Conservation (phyloP, 192 early-diverging fungal genomes). For the Backusella australiensis region DNA sequence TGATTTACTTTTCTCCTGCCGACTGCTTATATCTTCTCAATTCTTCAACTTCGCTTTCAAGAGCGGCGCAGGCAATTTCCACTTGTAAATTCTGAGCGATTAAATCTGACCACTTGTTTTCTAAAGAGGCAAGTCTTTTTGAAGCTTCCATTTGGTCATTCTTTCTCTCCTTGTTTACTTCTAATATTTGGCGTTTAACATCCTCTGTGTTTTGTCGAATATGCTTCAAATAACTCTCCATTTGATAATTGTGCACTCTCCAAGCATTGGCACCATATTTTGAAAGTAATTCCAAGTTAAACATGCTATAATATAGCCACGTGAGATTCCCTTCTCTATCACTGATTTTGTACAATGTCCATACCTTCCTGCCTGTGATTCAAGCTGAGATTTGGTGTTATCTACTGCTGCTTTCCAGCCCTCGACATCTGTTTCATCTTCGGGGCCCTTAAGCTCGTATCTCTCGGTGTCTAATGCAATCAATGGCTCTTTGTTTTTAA, state of each 20-base stretch:
- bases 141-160: slow-evolving; percentile 49
- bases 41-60: slow-evolving; percentile 45
- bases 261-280: slow-evolving; percentile 58
- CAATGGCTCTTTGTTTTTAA: slow-evolving; percentile 45
- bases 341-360: background rate
- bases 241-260: slow-evolving; percentile 56
- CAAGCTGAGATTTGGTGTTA: slow-evolving; percentile 52
- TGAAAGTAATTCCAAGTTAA: slow-evolving; percentile 50
- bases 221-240: slow-evolving; percentile 40
- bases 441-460: slow-evolving; percentile 46
- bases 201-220: slow-evolving; percentile 42
- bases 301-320: slow-evolving; percentile 17
- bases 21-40: slow-evolving; percentile 38
- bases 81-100: slow-evolving; percentile 52
- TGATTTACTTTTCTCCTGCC: background rate
- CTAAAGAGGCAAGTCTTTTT: slow-evolving; percentile 37
- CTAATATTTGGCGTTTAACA: slow-evolving; percentile 39
- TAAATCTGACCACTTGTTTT: slow-evolving; percentile 52
- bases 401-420: slow-evolving; percentile 44
- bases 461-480: slow-evolving; percentile 42
- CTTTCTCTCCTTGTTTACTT: slow-evolving; percentile 52
- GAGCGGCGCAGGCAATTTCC: slow-evolving; percentile 45
- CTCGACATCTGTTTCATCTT: slow-evolving; percentile 37
- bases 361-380: slow-evolving; percentile 50
- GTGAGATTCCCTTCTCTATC: background rate